A percentile compares a stretch with the other conserved stretches of the same genome.
Evolutionary conservation across 257 asterid genomes (phyloP).

Genomic region (Verbascum thapsus): DNA sequence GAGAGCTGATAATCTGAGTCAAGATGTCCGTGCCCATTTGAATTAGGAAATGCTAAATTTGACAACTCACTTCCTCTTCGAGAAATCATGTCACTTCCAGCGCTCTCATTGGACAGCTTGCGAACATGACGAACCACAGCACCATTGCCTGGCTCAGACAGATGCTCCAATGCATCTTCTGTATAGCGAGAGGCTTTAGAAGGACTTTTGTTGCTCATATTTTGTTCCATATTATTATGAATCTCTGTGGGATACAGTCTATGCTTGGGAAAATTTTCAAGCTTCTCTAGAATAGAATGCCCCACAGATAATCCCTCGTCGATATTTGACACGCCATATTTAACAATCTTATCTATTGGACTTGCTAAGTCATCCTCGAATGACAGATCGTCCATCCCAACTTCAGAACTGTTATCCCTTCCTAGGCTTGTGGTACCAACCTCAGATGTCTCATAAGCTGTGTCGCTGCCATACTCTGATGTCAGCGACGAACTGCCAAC

Average conservation of each 20-base stretch:
- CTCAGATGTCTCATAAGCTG: conserved; percentile 89
- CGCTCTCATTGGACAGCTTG: conserved; percentile 68
- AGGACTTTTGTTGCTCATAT: conserved; percentile 57
- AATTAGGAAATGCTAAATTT: conserved; percentile 46
- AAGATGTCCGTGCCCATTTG: conserved; percentile 50
- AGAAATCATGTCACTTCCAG: conserved; percentile 76
- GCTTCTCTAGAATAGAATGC: conserved; percentile 87
- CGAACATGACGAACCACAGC: conserved; percentile 55
- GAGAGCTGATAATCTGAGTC: conserved; percentile 59
- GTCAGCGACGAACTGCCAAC: conserved; percentile 68
- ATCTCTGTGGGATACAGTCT: conserved; percentile 46
- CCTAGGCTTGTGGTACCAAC: conserved; percentile 71
- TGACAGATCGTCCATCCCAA: conserved; percentile 72
- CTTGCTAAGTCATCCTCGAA: conserved; percentile 71
- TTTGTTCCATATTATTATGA: conserved; percentile 38
- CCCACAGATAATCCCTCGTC: conserved; percentile 98
- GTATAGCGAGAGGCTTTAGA: conserved; percentile 47
- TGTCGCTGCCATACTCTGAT: conserved; percentile 92
- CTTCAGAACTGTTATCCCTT: conserved; percentile 82
- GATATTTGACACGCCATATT: conserved; percentile 90
- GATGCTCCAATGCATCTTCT: conserved; percentile 37
- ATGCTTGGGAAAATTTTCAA: conserved; percentile 73
- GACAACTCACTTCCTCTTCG: conserved; percentile 64
- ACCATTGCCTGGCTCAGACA: conserved; percentile 38
- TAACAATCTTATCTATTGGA: conserved; percentile 86